Evolutionary conservation across 768 basidiomycete genomes (phyloP), one percentile per base, ranked within the genome.

Genomic region (Tylopilus vinaceipallidus): DNA sequence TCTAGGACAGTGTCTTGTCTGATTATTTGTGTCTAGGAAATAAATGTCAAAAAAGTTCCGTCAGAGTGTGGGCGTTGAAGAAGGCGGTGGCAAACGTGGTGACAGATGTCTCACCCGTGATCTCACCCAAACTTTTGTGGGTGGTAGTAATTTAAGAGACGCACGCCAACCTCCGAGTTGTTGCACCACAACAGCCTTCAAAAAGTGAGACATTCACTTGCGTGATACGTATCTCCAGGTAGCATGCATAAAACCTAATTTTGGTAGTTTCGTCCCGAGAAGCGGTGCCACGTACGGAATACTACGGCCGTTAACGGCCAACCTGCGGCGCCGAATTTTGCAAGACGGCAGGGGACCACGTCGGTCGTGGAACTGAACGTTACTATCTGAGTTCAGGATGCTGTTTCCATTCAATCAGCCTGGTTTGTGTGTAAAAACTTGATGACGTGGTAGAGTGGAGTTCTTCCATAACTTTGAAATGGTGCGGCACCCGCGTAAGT

Each of bases 171-270:
- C 27, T n/a, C 13, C n/a, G n/a, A 12, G 6, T 29, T 29, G 17
- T 26, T 36, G 42, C 14, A 33, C 30, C 30, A 19, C 42, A n/a
- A 42, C 12, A 20, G 42, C 32, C 16, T 38, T 35, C n/a, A 41
- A 48, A n/a, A 54, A 57, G 59, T 61, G 59, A 61, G 52, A 61
- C 59, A 57, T 26, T 50, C 38, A 44, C 34, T 53, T 49, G 40
- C 56, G 55, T 57, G 39, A 57, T 47, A 32, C 14, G 30, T 45
- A 45, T 42, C 49, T 47, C 49, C 32, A 24, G 39, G 36, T 3
- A 19, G 45, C 19, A 32, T 22, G 10, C 27, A 47, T 41, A 3
- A 19, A 44, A n/a, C 23, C 53, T 37, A 55, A 23, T 39, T 46
- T 19, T 39, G 45, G 44, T 13, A 44, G 4, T 33, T 11, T 29